phyloP scores from a whole-genome alignment of 148 eudicot species.

The Rhododendron griersonianum region DNA sequence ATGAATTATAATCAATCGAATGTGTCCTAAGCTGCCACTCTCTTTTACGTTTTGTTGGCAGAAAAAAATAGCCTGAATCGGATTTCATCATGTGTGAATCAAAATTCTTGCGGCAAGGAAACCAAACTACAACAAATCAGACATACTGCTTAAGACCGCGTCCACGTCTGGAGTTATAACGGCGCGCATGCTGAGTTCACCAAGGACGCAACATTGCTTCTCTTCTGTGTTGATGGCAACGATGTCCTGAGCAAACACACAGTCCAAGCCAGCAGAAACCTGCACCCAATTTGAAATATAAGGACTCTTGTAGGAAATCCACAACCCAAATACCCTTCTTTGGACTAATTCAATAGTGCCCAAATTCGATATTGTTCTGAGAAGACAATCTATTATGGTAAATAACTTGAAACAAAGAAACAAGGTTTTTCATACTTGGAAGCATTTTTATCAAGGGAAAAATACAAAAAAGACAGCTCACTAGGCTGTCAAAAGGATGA shows the following conservation, averaged over 20 bases:
- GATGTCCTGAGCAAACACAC: conserved; percentile 65
- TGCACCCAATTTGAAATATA: conserved; percentile 26
- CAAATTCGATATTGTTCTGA: background rate
- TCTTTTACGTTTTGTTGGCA: background rate
- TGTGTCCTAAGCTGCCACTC: background rate
- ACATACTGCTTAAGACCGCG: background rate
- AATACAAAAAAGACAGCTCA: background rate
- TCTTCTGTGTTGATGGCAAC: conserved; percentile 49
- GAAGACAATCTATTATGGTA: background rate
- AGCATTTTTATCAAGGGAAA: background rate
- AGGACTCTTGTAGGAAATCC: conserved; percentile 8
- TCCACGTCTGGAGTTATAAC: conserved; percentile 29
- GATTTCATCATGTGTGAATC: background rate
- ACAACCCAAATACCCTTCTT: background rate
- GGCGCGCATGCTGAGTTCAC: conserved; percentile 61
- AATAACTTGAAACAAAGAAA: background rate
- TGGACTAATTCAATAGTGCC: background rate
- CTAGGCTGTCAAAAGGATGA: background rate
- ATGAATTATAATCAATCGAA: background rate
- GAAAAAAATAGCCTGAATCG: background rate
- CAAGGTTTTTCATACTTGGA: background rate
- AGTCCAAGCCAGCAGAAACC: conserved; percentile 31
- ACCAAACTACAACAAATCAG: background rate
- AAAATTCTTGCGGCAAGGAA: background rate
- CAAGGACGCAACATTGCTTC: conserved; percentile 45